A percentile compares a stretch with the other conserved stretches of the same genome.
phyloP scores from a whole-genome alignment of 139 green algal species.

The Picochlorum costavermella region DNA sequence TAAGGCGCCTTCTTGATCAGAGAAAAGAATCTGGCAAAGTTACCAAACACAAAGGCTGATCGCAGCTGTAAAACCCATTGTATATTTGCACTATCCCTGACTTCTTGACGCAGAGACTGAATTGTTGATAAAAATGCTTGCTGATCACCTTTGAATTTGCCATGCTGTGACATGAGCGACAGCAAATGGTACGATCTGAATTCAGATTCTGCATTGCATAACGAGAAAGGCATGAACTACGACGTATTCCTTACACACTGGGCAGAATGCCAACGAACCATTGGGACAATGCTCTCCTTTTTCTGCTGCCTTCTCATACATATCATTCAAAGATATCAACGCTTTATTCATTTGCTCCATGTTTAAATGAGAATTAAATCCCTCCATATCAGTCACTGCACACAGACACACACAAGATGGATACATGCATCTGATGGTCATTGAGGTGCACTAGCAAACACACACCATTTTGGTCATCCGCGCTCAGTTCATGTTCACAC shows the following conservation, averaged over 20 bases:
- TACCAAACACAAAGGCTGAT: constrained; percentile 11
- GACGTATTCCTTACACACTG: not conserved
- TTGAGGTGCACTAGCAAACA: not conserved
- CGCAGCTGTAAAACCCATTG: constrained; percentile 27
- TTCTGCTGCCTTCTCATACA: constrained; percentile 49
- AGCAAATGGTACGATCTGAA: constrained; percentile 69
- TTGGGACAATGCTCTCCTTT: constrained; percentile 10
- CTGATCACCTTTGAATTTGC: constrained; percentile 44
- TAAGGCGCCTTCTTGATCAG: constrained; percentile 43
- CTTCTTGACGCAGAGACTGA: constrained; percentile 24
- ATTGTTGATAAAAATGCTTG: constrained; percentile 29
- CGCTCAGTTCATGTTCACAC: constrained; percentile 64
- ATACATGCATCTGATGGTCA: not conserved
- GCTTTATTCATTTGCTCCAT: constrained; percentile 76
- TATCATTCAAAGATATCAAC: constrained; percentile 52
- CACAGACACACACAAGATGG: not conserved
- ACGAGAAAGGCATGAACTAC: not conserved
- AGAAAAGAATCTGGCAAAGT: constrained; percentile 54
- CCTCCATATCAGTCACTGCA: constrained; percentile 44
- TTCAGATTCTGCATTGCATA: constrained; percentile 44
- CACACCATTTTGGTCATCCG: constrained; percentile 27
- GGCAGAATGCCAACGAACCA: constrained; percentile 5
- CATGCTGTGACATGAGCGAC: constrained; percentile 51
- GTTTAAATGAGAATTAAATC: constrained; percentile 76
- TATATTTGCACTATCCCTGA: constrained; percentile 20